Base-by-base conservation (phyloP, 2,329 filamentous ascomycete species). In the Hypoxylon sp. region DNA sequence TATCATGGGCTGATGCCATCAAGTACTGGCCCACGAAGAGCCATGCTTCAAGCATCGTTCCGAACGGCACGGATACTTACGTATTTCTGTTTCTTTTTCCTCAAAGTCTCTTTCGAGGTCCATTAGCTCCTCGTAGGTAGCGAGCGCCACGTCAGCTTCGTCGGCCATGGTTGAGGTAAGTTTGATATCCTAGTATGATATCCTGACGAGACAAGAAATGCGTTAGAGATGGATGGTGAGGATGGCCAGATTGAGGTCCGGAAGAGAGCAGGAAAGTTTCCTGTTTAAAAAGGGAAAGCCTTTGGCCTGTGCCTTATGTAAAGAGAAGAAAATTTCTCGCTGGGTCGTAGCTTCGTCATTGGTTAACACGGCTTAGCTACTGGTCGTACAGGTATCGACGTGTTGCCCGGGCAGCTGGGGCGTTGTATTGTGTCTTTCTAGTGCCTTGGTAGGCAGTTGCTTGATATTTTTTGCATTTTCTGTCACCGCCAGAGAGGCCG, bases 101-200 rank as follows among this genome's bases (percentile, higher is more conserved):
- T 93, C 88, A 70, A 97, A 96, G 63, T 96, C 89, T 67, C 87
- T 83, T 80, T 97, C 91, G 63, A 97, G 81, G 55, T 88, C 83
- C 56, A 86, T 84, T 64, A 98, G 86, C 73, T 94, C 85, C 75
- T 92, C 89, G 75, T 91, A 93, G 57, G 82, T 83, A 60, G 88
- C 77, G 57, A 75, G 51, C 6, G 50, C 47, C 17, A 60, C 43
- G 35, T 66, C 63, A 15, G 57, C 10, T 11, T 55, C 17, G 23
- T 66, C 67, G 9, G 58, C 26, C 67, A 69, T 70, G 50, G 42
- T 51, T 52, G 35, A 26, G 17, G 15, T 21, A 6, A 43, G 23
- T 20, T 20, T 50, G 15, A 37, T 17, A n/a, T n/a, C n/a, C n/a
- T n/a, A n/a, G n/a, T n/a, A n/a, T n/a, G n/a, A n/a, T n/a, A n/a